Percentiles rank a stretch among this genome's conserved stretches.
Conservation (phyloP, 192 early-diverging fungal species). For the Linnemannia exigua region DNA sequence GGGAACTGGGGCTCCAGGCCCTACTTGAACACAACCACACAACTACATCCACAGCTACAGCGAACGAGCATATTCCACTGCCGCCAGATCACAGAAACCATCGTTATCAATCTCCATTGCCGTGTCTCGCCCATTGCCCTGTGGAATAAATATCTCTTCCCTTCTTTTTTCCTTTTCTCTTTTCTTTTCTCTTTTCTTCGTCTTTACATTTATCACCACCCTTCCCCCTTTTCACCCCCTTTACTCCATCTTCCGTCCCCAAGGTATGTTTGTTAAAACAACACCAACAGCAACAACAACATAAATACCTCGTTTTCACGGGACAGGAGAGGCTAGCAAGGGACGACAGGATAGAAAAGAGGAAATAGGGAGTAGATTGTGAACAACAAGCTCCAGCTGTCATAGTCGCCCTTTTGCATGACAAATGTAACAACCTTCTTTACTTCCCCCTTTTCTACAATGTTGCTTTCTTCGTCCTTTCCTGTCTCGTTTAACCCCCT, state of each 20-base stretch:
- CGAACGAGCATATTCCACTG: too few relatives aligned
- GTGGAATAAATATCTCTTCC: not conserved
- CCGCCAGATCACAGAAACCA: not conserved
- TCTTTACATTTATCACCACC: slow-evolving; percentile 2
- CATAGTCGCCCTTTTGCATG: not conserved
- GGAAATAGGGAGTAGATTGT: slow-evolving; percentile 3
- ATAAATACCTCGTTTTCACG: not conserved
- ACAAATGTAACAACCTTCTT: not conserved
- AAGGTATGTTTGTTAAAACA: not conserved
- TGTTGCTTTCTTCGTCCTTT: not conserved
- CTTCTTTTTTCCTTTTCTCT: not conserved
- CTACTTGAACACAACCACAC: not conserved
- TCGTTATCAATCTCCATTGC: not conserved
- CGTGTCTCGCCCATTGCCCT: not conserved
- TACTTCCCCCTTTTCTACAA: not conserved
- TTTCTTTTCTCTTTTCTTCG: not conserved
- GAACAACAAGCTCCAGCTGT: not conserved
- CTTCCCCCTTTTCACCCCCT: not conserved
- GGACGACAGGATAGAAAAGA: too few relatives aligned
- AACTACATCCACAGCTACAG: too few relatives aligned
- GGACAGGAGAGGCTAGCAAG: not conserved
- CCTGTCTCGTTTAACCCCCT: not conserved
- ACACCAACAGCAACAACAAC: not conserved
- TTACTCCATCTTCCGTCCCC: slow-evolving; percentile 4
- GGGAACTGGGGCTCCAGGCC: slow-evolving; percentile 6